Conservation (phyloP, 495 filamentous ascomycete species). For the Cudoniella acicularis region DNA sequence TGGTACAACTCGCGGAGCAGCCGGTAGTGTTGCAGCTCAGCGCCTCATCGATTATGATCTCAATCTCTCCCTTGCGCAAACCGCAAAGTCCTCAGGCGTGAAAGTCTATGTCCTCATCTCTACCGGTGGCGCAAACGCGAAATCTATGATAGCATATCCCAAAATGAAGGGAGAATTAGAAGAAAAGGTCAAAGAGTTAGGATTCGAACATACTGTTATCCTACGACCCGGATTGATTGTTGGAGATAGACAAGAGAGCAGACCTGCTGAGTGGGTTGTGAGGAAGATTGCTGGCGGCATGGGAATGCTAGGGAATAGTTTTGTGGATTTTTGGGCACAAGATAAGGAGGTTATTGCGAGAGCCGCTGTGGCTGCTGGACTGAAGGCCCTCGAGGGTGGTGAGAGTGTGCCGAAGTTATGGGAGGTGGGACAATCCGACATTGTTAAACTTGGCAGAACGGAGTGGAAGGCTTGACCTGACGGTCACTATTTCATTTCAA, state of each 20-base stretch:
- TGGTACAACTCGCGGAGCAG: slow-evolving; percentile 53
- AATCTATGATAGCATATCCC: slow-evolving; percentile 30
- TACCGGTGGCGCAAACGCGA: slow-evolving; percentile 16
- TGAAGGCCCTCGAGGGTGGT: slow-evolving; percentile 21
- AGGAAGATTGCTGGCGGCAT: slow-evolving; percentile 39
- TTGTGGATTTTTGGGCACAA: slow-evolving; percentile 67
- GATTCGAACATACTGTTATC: slow-evolving; percentile 64
- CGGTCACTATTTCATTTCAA: not conserved
- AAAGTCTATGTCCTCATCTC: slow-evolving; percentile 44
- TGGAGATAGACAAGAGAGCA: slow-evolving; percentile 54
- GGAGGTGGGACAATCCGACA: slow-evolving; percentile 29
- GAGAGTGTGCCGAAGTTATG: slow-evolving; percentile 24
- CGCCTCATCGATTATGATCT: slow-evolving; percentile 59
- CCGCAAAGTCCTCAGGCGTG: slow-evolving; percentile 54
- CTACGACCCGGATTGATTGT: slow-evolving; percentile 65
- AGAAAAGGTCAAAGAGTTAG: slow-evolving; percentile 59
- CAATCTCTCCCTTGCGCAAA: slow-evolving; percentile 54
- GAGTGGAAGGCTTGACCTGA: slow-evolving; percentile 37
- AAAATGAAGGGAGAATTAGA: slow-evolving; percentile 74
- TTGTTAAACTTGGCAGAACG: slow-evolving; percentile 33
- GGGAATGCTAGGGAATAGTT: slow-evolving; percentile 45
- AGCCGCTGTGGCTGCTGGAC: slow-evolving; percentile 54
- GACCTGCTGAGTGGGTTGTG: slow-evolving; percentile 46
- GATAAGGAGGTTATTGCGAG: slow-evolving; percentile 63
- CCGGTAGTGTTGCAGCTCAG: slow-evolving; percentile 57